These are phyloP conservation scores for Umbelopsis sp. DNA, from an alignment of 371 early-diverging fungal genomes.

Conservation along the genomic window DNA sequence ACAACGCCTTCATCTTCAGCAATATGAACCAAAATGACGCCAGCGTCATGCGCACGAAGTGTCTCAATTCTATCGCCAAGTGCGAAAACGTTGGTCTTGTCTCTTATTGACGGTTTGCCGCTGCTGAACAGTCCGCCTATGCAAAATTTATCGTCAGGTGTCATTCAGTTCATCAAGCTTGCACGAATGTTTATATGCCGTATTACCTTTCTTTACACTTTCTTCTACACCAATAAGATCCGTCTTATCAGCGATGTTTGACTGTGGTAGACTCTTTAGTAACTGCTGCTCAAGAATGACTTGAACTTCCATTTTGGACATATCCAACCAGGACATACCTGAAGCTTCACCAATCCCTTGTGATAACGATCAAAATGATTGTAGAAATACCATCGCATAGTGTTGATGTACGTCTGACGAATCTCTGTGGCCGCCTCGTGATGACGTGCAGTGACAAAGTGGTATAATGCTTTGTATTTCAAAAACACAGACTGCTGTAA, in stretches of 20 bases:
- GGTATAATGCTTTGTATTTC: slow-evolving; percentile 86
- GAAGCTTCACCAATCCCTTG: slow-evolving; percentile 72
- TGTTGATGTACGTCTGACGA: slow-evolving; percentile 80
- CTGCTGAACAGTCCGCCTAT: slow-evolving; percentile 63
- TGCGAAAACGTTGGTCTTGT: slow-evolving; percentile 78
- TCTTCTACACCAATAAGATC: slow-evolving; percentile 90
- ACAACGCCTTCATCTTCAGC: slow-evolving; percentile 80
- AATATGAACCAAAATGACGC: slow-evolving; percentile 78
- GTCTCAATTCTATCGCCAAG: slow-evolving; percentile 76
- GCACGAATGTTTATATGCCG: slow-evolving; percentile 21
- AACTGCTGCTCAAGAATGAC: not conserved
- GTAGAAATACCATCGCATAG: slow-evolving; percentile 81
- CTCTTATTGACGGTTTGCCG: slow-evolving; percentile 57
- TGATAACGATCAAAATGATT: slow-evolving; percentile 89
- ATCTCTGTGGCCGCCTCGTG: slow-evolving; percentile 90
- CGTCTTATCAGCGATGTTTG: slow-evolving; percentile 73
- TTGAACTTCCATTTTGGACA: not conserved
- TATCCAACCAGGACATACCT: slow-evolving; percentile 41
- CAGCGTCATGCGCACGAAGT: slow-evolving; percentile 71
- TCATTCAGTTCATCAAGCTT: not conserved
- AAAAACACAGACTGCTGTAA: slow-evolving; percentile 87
- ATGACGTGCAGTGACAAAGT: slow-evolving; percentile 86
- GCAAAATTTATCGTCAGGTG: no score
- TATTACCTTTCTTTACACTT: slow-evolving; percentile 56
- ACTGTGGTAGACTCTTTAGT: slow-evolving; percentile 39